Evolutionary conservation across 495 filamentous ascomycete genomes (phyloP), one percentile per base, ranked within the genome.

Genomic region (Parathielavia hyrcaniae): DNA sequence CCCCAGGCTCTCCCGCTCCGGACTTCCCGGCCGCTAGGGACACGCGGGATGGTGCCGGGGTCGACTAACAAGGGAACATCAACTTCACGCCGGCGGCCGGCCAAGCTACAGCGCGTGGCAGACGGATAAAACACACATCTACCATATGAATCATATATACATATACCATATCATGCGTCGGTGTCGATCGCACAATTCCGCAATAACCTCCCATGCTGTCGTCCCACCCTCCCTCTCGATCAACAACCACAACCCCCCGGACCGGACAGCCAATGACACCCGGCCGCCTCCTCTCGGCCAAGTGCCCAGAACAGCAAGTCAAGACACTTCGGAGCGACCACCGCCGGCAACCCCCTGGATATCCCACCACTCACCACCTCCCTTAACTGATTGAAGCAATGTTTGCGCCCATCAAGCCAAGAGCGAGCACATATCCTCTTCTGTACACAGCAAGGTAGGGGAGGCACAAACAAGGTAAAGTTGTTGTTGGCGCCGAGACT

Each of bases 261-360:
- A 10, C 48, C 5, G 30, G 17, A 40, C 23, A 11, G 40, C 61
- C 35, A 59, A 53, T 16, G 56, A 17, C 19, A 59, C 23, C 22
- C 57, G 32, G 19, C 4, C 45, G 3, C 60, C 40, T 38, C 44
- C 1, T 43, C n/a, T 17, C 32, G 46, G 14, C 50, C 36, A 53
- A 10, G 36, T 49, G 22, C 54, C 54, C n/a, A 50, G 35, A 48
- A 54, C 16, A 50, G 50, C 51, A 52, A 41, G 9, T 46, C 10
- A 1, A n/a, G n/a, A 48, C 41, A 20, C 54, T 26, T 10, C 54
- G 54, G 54, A 57, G 36, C 54, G 34, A 49, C 45, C 19, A 14
- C 54, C 45, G 45, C 54, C 54, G 54, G 54, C 0, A 5, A 41
- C 26, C 53, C 26, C 53, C 53, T 55, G 41, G 45, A 50, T n/a